Evolutionary conservation across 1,139 yeast genomes (phyloP).

Genomic region (Pichia sp.): DNA sequence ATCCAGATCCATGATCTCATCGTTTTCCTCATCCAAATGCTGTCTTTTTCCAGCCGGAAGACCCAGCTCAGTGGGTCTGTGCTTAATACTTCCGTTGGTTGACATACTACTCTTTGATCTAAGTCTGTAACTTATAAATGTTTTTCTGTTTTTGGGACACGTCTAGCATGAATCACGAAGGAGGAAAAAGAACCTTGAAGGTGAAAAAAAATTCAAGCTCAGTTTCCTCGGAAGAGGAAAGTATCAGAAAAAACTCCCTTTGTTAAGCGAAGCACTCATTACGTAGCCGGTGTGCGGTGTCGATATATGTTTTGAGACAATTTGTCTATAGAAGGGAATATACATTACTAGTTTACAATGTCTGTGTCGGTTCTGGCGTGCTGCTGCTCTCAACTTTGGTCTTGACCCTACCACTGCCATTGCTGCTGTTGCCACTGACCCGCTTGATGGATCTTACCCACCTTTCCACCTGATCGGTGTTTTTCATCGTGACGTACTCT

Average conservation of each 20-base stretch:
- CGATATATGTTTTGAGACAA: too few species aligned
- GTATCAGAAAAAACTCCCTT: background rate
- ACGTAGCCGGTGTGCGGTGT: background rate
- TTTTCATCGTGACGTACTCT: slow-evolving; percentile 9
- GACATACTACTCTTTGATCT: background rate
- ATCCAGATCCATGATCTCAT: slow-evolving; percentile 11
- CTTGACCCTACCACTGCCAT: slow-evolving; percentile 1
- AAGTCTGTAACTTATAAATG: too few species aligned
- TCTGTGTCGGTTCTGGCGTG: background rate
- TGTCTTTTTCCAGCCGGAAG: slow-evolving; percentile 3
- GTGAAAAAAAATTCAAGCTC: background rate
- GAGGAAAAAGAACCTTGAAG: background rate
- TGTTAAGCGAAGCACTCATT: background rate
- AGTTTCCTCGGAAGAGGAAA: background rate
- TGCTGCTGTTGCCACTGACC: slow-evolving; percentile 1
- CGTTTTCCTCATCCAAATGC: slow-evolving; percentile 5
- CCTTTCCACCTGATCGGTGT: slow-evolving; percentile 4
- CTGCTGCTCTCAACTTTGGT: background rate
- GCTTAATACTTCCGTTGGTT: background rate
- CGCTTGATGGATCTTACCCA: slow-evolving; percentile 13
- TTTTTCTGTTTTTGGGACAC: too few species aligned
- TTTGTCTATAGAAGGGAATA: too few species aligned
- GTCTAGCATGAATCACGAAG: too few species aligned
- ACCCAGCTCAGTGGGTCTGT: background rate
- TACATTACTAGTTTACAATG: background rate